Base-by-base conservation (phyloP, 352 stramenopile genomes). In the Lagenidium giganteum region DNA sequence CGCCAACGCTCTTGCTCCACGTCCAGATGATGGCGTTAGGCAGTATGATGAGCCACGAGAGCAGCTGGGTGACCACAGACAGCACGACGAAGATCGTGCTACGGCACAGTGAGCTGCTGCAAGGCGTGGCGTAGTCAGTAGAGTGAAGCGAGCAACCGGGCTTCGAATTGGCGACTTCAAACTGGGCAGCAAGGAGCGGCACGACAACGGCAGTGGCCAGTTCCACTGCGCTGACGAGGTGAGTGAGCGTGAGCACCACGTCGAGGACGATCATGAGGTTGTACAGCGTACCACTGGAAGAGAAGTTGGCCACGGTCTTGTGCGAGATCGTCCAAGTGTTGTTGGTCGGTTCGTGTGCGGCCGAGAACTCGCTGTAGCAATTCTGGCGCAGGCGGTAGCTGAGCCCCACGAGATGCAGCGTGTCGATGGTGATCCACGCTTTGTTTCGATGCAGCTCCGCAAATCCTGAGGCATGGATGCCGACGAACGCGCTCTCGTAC, bases 351-450 rank as follows among this genome's bases (percentile, higher is more conserved):
- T 42, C 35, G 0, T 41, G 3, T 8, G 47, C 32, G n/a, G 45
- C 31, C 3, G 38, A 29, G 47, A 56, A 68, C 34, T 49, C 40
- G 25, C 46, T 63, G 24, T 59, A 51, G 16, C 52, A 61, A 34
- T 81, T 76, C 27, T 81, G 62, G 8, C 70, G 62, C 18, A 81
- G 59, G 5, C 64, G 47, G 33, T 67, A 81, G 35, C 52, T 50
- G 31, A 71, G 47, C 5, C 57, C 70, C 25, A 80, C 43, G 25
- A 76, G 17, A 12, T 60, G 54, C 18, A 80, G 27, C 12, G 60
- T 51, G 42, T 83, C 64, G 1, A 57, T 46, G 3, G 67, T 74
- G 25, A 83, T 59, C 47, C 64, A 68, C 6, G 58, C 51, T 29
- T 74, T 80, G 47, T 75, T 44, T 4, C 33, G 51, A 16, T 71